phyloP scores from a whole-genome alignment of 2,329 filamentous ascomycete species.

The Botrytis galanthina region DNA sequence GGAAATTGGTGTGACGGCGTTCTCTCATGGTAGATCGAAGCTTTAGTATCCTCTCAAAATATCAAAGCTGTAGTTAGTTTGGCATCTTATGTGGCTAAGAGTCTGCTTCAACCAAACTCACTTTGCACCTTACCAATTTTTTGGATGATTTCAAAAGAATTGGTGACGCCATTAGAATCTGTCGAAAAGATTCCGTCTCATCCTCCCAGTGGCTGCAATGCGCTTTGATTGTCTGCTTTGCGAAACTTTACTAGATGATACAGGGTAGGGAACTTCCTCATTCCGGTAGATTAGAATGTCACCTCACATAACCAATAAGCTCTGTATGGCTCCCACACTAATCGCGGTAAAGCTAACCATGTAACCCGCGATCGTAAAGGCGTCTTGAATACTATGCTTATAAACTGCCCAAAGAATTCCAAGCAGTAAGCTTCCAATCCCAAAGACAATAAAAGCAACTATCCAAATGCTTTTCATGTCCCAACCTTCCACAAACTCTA shows the following conservation, averaged over 20 bases:
- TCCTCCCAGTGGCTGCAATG: not conserved
- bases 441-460: constrained; percentile 25
- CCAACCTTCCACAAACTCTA: constrained; percentile 30
- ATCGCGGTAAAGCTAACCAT: constrained; percentile 28
- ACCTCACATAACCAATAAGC: constrained; percentile 36
- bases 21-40: not conserved
- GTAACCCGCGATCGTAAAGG: constrained; percentile 28
- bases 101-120: not conserved
- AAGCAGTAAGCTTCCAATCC: constrained; percentile 26
- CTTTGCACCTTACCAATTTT: not conserved
- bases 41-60: not conserved
- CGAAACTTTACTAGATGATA: not conserved
- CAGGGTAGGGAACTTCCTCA: not conserved
- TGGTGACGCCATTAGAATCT: not conserved
- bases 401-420: constrained; percentile 24
- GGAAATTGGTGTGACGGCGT: constrained; percentile 10
- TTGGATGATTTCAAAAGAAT: not conserved
- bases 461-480: constrained; percentile 27
- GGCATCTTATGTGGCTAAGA: not conserved
- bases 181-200: not conserved
- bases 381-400: constrained; percentile 29
- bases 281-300: not conserved
- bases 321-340: constrained; percentile 26
- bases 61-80: not conserved
- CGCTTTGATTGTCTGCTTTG: not conserved